These are phyloP conservation scores for Scenedesmus sp. DNA, from an alignment of 163 green algal genomes.

Conservation along the genomic window DNA sequence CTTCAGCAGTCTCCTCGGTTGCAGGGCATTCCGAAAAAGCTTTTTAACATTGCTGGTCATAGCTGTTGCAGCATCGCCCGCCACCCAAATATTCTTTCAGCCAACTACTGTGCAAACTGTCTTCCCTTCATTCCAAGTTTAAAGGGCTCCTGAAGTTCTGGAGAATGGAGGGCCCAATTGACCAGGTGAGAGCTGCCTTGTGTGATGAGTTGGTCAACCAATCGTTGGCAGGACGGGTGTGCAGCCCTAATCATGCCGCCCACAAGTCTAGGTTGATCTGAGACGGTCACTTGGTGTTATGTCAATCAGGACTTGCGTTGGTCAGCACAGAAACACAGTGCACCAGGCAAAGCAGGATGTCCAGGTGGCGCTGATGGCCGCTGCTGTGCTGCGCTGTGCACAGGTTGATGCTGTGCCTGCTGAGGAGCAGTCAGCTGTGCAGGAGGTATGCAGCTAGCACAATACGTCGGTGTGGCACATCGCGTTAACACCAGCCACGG, in stretches of 20 bases:
- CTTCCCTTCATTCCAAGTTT: neutral
- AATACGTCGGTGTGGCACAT: neutral
- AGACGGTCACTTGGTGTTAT: too few relatives aligned
- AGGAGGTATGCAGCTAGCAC: neutral
- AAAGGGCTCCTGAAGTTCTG: neutral
- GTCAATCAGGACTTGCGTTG: neutral
- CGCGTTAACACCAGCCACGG: neutral
- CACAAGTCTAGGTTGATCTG: neutral
- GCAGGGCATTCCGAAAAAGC: neutral
- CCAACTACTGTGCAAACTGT: neutral
- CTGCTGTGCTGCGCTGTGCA: neutral
- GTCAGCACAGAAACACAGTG: neutral
- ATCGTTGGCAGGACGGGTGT: neutral
- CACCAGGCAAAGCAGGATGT: neutral
- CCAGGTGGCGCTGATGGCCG: neutral
- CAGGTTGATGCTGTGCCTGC: neutral
- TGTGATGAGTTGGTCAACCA: neutral
- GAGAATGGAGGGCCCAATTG: conserved; percentile 1
- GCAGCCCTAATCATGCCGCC: neutral
- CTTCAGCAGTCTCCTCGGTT: neutral
- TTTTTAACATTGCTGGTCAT: neutral
- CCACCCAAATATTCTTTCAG: neutral
- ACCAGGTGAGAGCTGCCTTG: neutral
- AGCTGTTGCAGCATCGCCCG: neutral
- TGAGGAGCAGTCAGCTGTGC: neutral